Conservation (phyloP, 805 yeast species). For the Candida boleticola region DNA sequence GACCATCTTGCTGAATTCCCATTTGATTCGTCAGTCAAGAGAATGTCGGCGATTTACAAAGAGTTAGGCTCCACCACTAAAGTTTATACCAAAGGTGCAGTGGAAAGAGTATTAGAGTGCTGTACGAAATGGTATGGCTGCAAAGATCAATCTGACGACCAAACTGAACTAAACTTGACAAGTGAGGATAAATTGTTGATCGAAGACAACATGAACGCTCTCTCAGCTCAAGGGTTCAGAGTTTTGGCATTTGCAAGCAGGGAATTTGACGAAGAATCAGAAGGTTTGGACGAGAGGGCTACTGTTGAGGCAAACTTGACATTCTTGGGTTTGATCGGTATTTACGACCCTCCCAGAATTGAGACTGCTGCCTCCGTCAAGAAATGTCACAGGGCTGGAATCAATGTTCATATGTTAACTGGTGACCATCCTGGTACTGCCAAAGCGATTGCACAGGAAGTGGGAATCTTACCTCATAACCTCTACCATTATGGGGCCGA, state of each 20-base stretch:
- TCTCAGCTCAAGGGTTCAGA: conserved; percentile 66
- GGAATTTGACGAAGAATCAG: conserved; percentile 18
- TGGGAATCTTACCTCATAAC: conserved; percentile 65
- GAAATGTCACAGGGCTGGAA: conserved; percentile 70
- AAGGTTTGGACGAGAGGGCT: conserved; percentile 25
- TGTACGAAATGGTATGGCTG: conserved; percentile 54
- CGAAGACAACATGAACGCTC: conserved; percentile 53
- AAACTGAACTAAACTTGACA: conserved; percentile 27
- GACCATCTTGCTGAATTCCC: conserved; percentile 65
- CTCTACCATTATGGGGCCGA: conserved; percentile 32
- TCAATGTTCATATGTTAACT: conserved; percentile 77
- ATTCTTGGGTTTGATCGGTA: conserved; percentile 70
- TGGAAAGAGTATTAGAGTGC: conserved; percentile 60
- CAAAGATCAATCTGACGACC: conserved; percentile 16
- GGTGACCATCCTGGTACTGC: conserved; percentile 84
- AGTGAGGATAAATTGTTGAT: conserved; percentile 40
- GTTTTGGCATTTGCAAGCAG: conserved; percentile 69
- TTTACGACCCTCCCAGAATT: conserved; percentile 75
- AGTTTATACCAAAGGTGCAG: conserved; percentile 71
- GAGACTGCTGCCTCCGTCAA: conserved; percentile 67
- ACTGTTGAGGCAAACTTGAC: conserved; percentile 51
- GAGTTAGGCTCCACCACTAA: conserved; percentile 19
- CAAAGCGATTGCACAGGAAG: conserved; percentile 75
- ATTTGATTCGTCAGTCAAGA: conserved; percentile 70
- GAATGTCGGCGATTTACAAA: conserved; percentile 64